Conservation (phyloP, 495 filamentous ascomycete genomes). For the Lasiosphaeria hispida region DNA sequence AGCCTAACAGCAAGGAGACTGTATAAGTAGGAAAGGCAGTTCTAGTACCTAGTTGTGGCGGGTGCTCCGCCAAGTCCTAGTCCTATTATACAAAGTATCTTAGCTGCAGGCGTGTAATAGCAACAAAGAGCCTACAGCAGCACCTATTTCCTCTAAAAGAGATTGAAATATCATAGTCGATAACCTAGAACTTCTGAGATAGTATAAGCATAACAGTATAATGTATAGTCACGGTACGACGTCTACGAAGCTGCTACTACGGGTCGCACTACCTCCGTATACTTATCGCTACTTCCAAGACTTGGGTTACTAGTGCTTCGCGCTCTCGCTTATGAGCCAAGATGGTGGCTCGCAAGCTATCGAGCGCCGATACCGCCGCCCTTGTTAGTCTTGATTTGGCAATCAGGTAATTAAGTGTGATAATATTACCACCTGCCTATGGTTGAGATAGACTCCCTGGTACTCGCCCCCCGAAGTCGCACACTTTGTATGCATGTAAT, state of each 20-base stretch:
- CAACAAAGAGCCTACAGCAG: no score
- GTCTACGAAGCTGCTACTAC: slow-evolving; percentile 11
- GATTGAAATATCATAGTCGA: not conserved
- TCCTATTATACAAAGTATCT: not conserved
- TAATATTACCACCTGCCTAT: no score
- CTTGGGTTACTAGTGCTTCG: not conserved
- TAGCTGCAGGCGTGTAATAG: not conserved
- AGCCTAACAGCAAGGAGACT: slow-evolving; percentile 4
- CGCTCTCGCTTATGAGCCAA: not conserved
- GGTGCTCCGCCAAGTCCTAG: slow-evolving; percentile 7
- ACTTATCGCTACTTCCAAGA: not conserved
- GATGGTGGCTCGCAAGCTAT: slow-evolving; percentile 12
- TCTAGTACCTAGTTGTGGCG: slow-evolving; percentile 7
- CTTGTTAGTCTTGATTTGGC: slow-evolving; percentile 7
- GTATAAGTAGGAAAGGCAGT: slow-evolving; percentile 8
- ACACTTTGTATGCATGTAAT: no score
- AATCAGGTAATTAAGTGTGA: slow-evolving; percentile 7
- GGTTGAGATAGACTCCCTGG: no score
- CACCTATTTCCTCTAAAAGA: not conserved
- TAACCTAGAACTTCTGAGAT: slow-evolving; percentile 1
- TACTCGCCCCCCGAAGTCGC: not conserved
- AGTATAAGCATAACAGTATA: slow-evolving; percentile 6
- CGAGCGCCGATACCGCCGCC: slow-evolving; percentile 8
- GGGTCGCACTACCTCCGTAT: not conserved
- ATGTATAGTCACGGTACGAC: slow-evolving; percentile 6